Conservation (phyloP, 257 asterid species). For the Plantago major region DNA sequence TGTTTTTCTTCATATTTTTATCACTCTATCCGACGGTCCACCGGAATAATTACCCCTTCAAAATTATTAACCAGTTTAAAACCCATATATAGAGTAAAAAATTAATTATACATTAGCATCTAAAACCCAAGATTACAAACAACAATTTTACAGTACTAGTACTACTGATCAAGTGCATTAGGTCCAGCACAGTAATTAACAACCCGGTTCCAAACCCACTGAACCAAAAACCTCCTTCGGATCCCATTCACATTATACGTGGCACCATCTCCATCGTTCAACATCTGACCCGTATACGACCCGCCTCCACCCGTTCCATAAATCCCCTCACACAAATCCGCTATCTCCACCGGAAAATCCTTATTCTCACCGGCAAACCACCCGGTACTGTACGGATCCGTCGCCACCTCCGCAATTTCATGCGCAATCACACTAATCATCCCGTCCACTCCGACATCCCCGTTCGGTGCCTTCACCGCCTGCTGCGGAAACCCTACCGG, state of each 20-base stretch:
- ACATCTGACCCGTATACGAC: constrained; percentile 81
- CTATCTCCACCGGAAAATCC: constrained; percentile 72
- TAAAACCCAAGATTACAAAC: too few species aligned
- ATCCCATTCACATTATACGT: constrained; percentile 80
- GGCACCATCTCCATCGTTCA: constrained; percentile 70
- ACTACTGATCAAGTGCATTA: constrained; percentile 81
- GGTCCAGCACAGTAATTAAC: constrained; percentile 88
- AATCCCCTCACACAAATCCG: constrained; percentile 87
- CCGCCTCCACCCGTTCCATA: constrained; percentile 92
- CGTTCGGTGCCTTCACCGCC: constrained; percentile 66
- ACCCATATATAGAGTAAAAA: too few species aligned
- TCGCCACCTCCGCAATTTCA: constrained; percentile 76
- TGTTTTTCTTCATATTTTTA: too few species aligned
- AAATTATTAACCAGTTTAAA: too few species aligned
- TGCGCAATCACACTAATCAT: constrained; percentile 90
- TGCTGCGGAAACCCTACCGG: constrained; percentile 60
- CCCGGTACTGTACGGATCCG: constrained; percentile 71
- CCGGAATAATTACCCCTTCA: too few species aligned
- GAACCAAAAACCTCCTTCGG: constrained; percentile 80
- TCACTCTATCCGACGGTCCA: too few species aligned
- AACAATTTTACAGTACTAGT: too few species aligned
- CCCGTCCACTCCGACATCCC: constrained; percentile 77
- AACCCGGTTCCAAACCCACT: constrained; percentile 84
- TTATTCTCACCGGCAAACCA: constrained; percentile 93
- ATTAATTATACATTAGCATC: too few species aligned